A percentile compares a stretch with the other conserved stretches of the same genome.
Evolutionary conservation across 2,329 filamentous ascomycete species (phyloP).

Genomic region (Pseudogymnoascus sp.): DNA sequence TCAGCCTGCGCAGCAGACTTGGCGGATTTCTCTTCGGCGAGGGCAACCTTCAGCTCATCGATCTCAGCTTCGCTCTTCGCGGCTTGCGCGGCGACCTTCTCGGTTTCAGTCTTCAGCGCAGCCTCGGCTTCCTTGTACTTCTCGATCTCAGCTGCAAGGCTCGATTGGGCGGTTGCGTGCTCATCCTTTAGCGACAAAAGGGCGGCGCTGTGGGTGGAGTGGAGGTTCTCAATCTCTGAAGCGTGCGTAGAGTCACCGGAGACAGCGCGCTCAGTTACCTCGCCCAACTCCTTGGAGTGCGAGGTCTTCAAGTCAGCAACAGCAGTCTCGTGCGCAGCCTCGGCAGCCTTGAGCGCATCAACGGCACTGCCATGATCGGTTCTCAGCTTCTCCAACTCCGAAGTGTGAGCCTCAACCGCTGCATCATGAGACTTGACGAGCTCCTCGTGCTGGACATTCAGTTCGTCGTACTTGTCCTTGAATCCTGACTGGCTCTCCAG

Average conservation of each 20-base stretch:
- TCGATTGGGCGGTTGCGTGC: constrained; percentile 33
- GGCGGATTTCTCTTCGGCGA: constrained; percentile 37
- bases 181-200: constrained; percentile 37
- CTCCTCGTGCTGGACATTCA: constrained; percentile 50
- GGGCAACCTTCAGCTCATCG: constrained; percentile 23
- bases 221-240: constrained; percentile 44
- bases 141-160: constrained; percentile 18
- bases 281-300: constrained; percentile 52
- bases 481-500: constrained; percentile 56
- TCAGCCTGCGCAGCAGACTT: constrained; percentile 42
- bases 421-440: constrained; percentile 30
- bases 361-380: constrained; percentile 22
- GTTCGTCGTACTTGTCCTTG: constrained; percentile 55
- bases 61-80: constrained; percentile 21
- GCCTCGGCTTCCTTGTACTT: constrained; percentile 28
- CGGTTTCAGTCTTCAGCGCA: constrained; percentile 39
- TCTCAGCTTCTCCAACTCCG: constrained; percentile 18
- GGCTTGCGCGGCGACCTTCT: constrained; percentile 35
- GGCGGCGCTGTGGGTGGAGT: constrained; percentile 43
- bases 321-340: constrained; percentile 45
- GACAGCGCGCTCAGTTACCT: constrained; percentile 43
- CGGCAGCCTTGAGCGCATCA: constrained; percentile 41
- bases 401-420: constrained; percentile 16
- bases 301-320: constrained; percentile 49
- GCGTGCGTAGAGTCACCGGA: constrained; percentile 41